Evolutionary conservation across 169 alveolate genomes (phyloP), one percentile per base, ranked within the genome.

Genomic region (Plasmodium relictum): DNA sequence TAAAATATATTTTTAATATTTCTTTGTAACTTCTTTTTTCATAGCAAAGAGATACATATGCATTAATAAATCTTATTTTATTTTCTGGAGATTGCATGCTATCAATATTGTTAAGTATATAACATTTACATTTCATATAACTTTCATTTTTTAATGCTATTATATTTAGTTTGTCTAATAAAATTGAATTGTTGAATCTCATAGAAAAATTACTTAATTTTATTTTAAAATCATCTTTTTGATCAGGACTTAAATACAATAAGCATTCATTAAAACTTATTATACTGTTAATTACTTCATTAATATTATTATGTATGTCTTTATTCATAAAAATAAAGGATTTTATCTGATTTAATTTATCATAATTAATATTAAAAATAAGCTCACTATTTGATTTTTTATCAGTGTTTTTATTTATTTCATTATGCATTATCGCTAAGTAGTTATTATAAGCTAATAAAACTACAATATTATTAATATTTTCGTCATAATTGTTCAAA

Each of bases 361-460:
- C 91, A 9, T 22, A n/a, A 31, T 26, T 83, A 14, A 83, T 44
- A 73, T 54, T 9, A 72, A 83, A 83, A 7, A 1, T 39, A 6
- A 20, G 6, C 10, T 6, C 31, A 18, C 6, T 24, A 16, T 48
- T 62, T 18, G 48, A 7, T 18, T 69, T 62, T 12, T 22, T 26
- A 16, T 41, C 65, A 16, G 9, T 37, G 5, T 16, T 10, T 4
- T 52, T 6, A 14, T 39, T 45, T 44, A 48, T 37, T 20, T 50
- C 68, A 56, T 83, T 83, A 83, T 83, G 48, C 48, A 61, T 83
- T 16, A 83, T 31, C 5, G 91, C 91, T 6, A 62, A 22, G 73
- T 83, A 83, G 45, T 83, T 83, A 37, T 83, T 83, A 62, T 83
- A 83, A 14, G 86, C 72, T 61, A 66, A 26, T 37, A 83, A 48